phyloP scores from a whole-genome alignment of 164 flowering plant genomes.

The Litsea cubeba region DNA sequence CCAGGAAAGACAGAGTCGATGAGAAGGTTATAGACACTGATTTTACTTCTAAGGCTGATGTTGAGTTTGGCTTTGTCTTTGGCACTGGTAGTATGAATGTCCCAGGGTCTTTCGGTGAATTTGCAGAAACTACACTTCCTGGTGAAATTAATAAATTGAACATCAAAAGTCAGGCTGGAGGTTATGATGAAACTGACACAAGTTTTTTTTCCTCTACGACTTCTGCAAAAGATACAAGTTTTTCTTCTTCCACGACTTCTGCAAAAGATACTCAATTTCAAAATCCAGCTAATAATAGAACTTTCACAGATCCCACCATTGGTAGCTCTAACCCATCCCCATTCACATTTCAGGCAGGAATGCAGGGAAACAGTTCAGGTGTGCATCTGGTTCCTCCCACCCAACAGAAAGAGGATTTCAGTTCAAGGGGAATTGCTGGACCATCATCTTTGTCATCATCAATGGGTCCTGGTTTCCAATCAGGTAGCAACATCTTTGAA shows the following conservation, averaged over 20 bases:
- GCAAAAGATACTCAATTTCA: slow-evolving; percentile 9
- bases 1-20: slow-evolving; percentile 1
- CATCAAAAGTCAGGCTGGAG: slow-evolving; percentile 15
- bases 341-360: slow-evolving; percentile 20
- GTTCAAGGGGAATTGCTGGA: slow-evolving; percentile 8
- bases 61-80: slow-evolving; percentile 6
- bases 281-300: slow-evolving; percentile 11
- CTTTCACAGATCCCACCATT: slow-evolving; percentile 8
- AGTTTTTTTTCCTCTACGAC: slow-evolving; percentile 13
- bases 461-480: slow-evolving; percentile 14
- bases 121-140: slow-evolving; percentile 8
- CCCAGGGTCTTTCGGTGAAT: slow-evolving; percentile 11
- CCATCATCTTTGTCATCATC: slow-evolving; percentile 15
- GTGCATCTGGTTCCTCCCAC: slow-evolving; percentile 13
- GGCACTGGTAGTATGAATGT: slow-evolving; percentile 14
- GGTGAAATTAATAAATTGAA: slow-evolving; percentile 34
- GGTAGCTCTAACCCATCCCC: slow-evolving; percentile 16
- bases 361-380: slow-evolving; percentile 10
- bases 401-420: slow-evolving; percentile 13
- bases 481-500: slow-evolving; percentile 19
- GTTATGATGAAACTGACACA: neutral
- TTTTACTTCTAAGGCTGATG: slow-evolving; percentile 9
- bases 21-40: slow-evolving; percentile 12
- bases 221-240: slow-evolving; percentile 4
- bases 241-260: slow-evolving; percentile 17